phyloP scores from a whole-genome alignment of 306 rosid species.

The Inga leiocalycina region DNA sequence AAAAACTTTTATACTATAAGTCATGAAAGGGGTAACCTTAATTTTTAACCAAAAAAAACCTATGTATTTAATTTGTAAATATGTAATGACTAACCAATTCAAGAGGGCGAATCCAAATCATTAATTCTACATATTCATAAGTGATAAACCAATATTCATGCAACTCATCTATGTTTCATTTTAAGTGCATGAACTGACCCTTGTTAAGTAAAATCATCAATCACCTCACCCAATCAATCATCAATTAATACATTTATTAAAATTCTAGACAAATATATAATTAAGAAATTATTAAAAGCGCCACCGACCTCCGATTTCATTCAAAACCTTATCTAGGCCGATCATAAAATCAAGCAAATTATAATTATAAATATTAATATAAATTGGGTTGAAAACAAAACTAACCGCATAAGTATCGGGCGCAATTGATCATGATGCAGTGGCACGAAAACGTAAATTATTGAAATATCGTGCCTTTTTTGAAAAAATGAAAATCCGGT shows the following conservation, averaged over 20 bases:
- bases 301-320: too few species aligned
- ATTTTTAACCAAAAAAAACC: too few species aligned
- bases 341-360: neutral
- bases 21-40: too few species aligned
- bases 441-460: slow-evolving; percentile 31
- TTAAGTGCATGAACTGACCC: neutral
- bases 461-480: neutral
- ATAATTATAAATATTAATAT: too few species aligned
- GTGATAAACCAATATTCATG: neutral
- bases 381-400: neutral
- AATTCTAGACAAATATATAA: too few species aligned
- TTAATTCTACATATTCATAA: neutral
- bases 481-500: neutral
- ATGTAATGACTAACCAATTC: neutral
- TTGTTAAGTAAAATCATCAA: neutral
- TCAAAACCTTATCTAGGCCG: neutral
- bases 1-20: too few species aligned
- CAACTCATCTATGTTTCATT: neutral
- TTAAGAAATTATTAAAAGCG: too few species aligned
- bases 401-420: neutral
- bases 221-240: too few species aligned
- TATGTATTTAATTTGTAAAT: neutral
- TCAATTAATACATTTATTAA: too few species aligned
- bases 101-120: neutral
- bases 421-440: neutral